Percentiles rank a stretch among this genome's conserved stretches.
These are phyloP conservation scores for Fusarium chaquense DNA, from an alignment of 2,329 filamentous ascomycete genomes.

Conservation along the genomic window DNA sequence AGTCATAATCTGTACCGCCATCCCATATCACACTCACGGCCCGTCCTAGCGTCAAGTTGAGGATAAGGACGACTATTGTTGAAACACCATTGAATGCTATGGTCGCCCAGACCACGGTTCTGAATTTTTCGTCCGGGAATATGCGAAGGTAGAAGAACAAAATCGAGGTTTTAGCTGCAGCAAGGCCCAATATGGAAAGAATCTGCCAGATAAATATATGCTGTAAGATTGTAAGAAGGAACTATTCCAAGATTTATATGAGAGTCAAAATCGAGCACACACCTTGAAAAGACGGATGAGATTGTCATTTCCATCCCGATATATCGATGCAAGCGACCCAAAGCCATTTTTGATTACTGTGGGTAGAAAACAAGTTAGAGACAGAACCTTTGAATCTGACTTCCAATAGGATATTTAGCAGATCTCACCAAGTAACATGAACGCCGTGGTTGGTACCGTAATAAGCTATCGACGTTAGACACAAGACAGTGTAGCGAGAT, in stretches of 20 bases:
- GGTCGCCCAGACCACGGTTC: not conserved
- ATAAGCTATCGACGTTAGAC: fast-evolving
- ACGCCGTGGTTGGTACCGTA: not conserved
- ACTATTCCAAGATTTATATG: not conserved
- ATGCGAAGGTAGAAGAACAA: conserved; percentile 16
- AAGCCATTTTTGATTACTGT: not conserved
- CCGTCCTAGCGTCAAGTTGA: not conserved
- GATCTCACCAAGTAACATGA: not conserved
- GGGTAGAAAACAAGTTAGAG: not conserved
- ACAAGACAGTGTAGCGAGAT: fast-evolving
- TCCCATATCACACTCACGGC: not conserved
- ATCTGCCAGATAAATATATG: not conserved
- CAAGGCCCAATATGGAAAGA: not conserved
- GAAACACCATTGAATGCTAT: not conserved
- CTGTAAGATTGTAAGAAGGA: not conserved
- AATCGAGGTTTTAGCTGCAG: conserved; percentile 9
- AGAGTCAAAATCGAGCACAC: not conserved
- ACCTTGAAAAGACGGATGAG: not conserved
- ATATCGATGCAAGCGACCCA: not conserved
- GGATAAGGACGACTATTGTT: fast-evolving
- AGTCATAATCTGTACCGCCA: not conserved
- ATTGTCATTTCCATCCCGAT: not conserved
- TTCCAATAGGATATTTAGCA: not conserved
- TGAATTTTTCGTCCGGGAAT: not conserved
- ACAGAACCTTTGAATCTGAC: not conserved